A percentile compares a stretch with the other conserved stretches of the same genome.
Conservation (phyloP, 495 filamentous ascomycete genomes). For the Diplogelasinospora grovesii region DNA sequence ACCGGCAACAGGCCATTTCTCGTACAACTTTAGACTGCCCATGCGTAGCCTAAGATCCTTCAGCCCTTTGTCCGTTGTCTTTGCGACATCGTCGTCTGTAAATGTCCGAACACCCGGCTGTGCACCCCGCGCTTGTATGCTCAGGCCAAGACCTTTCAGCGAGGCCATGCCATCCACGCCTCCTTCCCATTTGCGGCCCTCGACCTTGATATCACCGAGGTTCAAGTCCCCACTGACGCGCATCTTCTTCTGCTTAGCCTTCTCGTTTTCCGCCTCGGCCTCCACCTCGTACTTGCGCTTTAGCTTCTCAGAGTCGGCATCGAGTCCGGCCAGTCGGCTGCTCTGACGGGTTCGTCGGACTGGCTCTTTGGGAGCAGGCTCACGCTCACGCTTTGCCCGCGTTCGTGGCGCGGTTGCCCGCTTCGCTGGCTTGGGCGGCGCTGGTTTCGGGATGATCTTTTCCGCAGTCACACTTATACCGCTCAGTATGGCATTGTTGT, state of each 20-base stretch:
- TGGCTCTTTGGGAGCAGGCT: slow-evolving; percentile 24
- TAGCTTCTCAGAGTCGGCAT: slow-evolving; percentile 58
- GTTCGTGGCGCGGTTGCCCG: slow-evolving; percentile 15
- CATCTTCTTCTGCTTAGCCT: slow-evolving; percentile 61
- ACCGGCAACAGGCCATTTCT: slow-evolving; percentile 73
- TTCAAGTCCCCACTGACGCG: slow-evolving; percentile 66
- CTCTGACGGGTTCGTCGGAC: slow-evolving; percentile 41
- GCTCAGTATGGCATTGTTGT: slow-evolving; percentile 47
- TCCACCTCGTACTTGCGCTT: slow-evolving; percentile 80
- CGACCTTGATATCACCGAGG: slow-evolving; percentile 71
- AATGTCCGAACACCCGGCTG: slow-evolving; percentile 78
- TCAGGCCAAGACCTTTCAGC: slow-evolving; percentile 33
- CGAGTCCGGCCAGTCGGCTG: slow-evolving; percentile 43
- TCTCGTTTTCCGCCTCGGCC: slow-evolving; percentile 51
- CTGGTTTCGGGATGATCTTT: slow-evolving; percentile 27
- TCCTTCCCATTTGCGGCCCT: slow-evolving; percentile 56
- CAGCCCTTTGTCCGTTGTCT: slow-evolving; percentile 70
- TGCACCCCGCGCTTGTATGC: slow-evolving; percentile 51
- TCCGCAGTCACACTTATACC: slow-evolving; percentile 28
- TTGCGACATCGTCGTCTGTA: slow-evolving; percentile 67
- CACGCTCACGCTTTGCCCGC: no score
- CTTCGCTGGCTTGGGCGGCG: slow-evolving; percentile 19
- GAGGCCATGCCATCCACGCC: slow-evolving; percentile 33
- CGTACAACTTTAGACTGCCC: slow-evolving; percentile 72
- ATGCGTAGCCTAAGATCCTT: slow-evolving; percentile 74